These are phyloP conservation scores for Teunomyces lycoperdinae DNA, from an alignment of 805 yeast species.

Conservation along the genomic window DNA sequence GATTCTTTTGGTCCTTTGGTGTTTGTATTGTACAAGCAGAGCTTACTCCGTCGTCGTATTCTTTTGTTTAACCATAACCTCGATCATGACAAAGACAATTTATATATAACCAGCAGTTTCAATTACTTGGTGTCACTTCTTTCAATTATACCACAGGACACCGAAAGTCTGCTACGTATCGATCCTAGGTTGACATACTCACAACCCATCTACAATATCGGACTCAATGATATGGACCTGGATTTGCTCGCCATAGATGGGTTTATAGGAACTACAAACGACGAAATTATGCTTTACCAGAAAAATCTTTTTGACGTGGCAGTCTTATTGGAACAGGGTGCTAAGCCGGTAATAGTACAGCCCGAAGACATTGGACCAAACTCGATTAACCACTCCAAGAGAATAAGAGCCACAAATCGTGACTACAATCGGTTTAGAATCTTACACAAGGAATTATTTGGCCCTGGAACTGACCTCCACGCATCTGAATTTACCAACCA, in stretches of 20 bases:
- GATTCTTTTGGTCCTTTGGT: constrained; percentile 49
- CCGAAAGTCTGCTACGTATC: constrained; percentile 21
- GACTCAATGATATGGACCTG: constrained; percentile 51
- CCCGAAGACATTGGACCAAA: constrained; percentile 2
- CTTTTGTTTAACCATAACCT: constrained; percentile 24
- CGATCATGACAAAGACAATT: constrained; percentile 8
- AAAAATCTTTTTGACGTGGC: constrained; percentile 47
- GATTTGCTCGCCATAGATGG: constrained; percentile 24
- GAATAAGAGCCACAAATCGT: constrained; percentile 29
- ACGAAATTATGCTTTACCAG: constrained; percentile 59
- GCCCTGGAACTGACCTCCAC: not conserved
- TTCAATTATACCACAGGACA: constrained; percentile 61
- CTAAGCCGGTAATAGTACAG: constrained; percentile 13
- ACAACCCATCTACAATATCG: constrained; percentile 59
- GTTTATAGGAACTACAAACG: constrained; percentile 63
- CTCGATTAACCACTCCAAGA: constrained; percentile 9
- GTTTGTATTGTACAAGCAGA: constrained; percentile 62
- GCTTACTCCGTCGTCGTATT: constrained; percentile 55
- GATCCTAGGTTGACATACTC: constrained; percentile 16
- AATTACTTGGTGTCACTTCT: constrained; percentile 58
- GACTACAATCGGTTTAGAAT: constrained; percentile 37
- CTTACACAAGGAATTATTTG: constrained; percentile 22
- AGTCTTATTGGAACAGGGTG: constrained; percentile 20
- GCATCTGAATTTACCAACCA: constrained; percentile 9
- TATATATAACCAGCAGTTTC: constrained; percentile 30